Conservation (phyloP, 257 asterid species). For the Osmanthus fragrans region DNA sequence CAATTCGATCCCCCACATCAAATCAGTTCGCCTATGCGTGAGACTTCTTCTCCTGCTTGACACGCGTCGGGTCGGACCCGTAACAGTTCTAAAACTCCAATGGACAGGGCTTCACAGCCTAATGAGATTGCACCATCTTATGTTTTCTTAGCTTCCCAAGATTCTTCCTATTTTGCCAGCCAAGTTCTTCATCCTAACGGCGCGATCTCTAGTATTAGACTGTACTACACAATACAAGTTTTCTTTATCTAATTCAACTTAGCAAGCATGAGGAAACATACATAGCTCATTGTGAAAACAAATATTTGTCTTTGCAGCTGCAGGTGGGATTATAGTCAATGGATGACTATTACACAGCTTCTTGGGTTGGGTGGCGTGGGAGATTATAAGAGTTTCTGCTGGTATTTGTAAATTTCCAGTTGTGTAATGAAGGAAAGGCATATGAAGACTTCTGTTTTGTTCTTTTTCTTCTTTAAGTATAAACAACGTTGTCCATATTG, state of each 20-base stretch:
- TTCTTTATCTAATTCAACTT: not conserved
- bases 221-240: no score
- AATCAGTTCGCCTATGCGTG: no score
- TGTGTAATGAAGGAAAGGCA: not conserved
- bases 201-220: not conserved
- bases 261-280: no score
- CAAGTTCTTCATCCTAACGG: constrained; percentile 28
- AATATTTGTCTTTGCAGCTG: constrained; percentile 10
- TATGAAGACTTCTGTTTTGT: no score
- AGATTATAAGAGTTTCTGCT: not conserved
- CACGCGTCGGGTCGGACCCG: no score
- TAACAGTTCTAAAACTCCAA: constrained; percentile 16
- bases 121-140: constrained; percentile 20
- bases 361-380: not conserved
- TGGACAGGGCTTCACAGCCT: constrained; percentile 22
- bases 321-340: constrained; percentile 18
- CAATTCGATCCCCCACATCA: no score
- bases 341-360: not conserved
- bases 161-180: constrained; percentile 21
- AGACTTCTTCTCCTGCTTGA: no score
- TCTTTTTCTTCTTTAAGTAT: no score
- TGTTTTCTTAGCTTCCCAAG: constrained; percentile 25
- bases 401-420: not conserved
- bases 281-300: not conserved
- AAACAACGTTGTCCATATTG: no score